phyloP scores from a whole-genome alignment of 495 filamentous ascomycete genomes.

The Penicillium riverlandense region DNA sequence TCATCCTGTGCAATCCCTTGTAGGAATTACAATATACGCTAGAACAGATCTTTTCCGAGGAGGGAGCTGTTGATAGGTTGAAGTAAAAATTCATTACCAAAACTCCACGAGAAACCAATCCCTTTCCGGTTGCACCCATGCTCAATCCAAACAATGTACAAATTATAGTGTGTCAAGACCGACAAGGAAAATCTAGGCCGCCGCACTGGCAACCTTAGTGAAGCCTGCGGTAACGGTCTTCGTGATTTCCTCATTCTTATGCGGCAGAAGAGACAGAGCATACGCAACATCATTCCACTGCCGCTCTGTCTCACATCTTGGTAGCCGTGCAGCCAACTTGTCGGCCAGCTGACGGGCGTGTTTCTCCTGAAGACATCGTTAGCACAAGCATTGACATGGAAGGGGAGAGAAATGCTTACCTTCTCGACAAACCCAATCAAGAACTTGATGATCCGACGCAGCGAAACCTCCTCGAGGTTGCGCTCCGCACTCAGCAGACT shows the following conservation, averaged over 20 bases:
- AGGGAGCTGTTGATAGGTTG: too few relatives aligned
- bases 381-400: slow-evolving; percentile 3
- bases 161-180: too few relatives aligned
- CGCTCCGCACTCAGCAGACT: slow-evolving; percentile 77
- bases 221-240: slow-evolving; percentile 80
- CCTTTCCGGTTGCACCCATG: background rate
- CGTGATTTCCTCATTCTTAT: slow-evolving; percentile 96
- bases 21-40: too few relatives aligned
- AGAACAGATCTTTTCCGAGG: too few relatives aligned
- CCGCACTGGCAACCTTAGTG: slow-evolving; percentile 62
- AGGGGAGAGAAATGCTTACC: slow-evolving; percentile 42
- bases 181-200: slow-evolving; percentile 33
- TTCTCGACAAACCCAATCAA: slow-evolving; percentile 94
- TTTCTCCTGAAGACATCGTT: slow-evolving; percentile 61
- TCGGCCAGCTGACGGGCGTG: slow-evolving; percentile 93
- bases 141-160: slow-evolving; percentile 2
- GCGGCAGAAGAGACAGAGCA: slow-evolving; percentile 77
- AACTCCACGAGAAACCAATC: too few relatives aligned
- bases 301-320: slow-evolving; percentile 81
- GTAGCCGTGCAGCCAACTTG: slow-evolving; percentile 83
- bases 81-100: too few relatives aligned
- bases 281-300: slow-evolving; percentile 98
- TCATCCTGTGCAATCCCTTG: too few relatives aligned
- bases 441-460: slow-evolving; percentile 85
- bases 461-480: slow-evolving; percentile 72